A percentile compares a stretch with the other conserved stretches of the same genome.
Evolutionary conservation across 2,329 filamentous ascomycete species (phyloP).

Genomic region (Nemania bipapillata): DNA sequence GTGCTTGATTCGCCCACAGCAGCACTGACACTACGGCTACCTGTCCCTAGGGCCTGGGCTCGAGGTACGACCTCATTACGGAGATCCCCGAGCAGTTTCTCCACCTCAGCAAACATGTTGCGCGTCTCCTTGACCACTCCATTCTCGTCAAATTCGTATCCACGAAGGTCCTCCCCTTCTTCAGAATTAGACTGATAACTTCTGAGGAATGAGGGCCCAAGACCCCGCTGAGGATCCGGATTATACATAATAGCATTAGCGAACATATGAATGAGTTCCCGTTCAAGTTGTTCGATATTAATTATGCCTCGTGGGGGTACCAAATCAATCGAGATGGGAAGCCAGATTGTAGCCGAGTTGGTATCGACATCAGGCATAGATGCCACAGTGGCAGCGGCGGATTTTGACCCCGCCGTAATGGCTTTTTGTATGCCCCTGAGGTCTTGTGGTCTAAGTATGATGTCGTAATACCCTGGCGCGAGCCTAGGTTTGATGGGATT

Average conservation of each 20-base stretch:
- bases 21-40: constrained; percentile 50
- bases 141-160: constrained; percentile 80
- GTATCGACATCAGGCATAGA: constrained; percentile 70
- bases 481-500: constrained; percentile 78
- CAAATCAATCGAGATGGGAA: constrained; percentile 79
- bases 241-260: constrained; percentile 99
- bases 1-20: constrained; percentile 57
- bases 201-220: constrained; percentile 70
- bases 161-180: constrained; percentile 58
- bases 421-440: constrained; percentile 80
- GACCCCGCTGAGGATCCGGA: constrained; percentile 77
- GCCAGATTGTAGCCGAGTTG: constrained; percentile 66
- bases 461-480: constrained; percentile 78
- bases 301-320: constrained; percentile 89
- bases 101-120: constrained; percentile 89
- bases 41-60: constrained; percentile 51
- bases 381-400: constrained; percentile 64
- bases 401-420: constrained; percentile 51
- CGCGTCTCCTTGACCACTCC: constrained; percentile 87
- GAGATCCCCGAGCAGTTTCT: constrained; percentile 79
- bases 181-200: constrained; percentile 51
- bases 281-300: constrained; percentile 91
- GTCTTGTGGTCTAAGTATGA: constrained; percentile 79
- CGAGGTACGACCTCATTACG: constrained; percentile 72
- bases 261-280: constrained; percentile 95